Evolutionary conservation across 2,329 filamentous ascomycete species (phyloP).

Genomic region (Botryotinia convoluta): DNA sequence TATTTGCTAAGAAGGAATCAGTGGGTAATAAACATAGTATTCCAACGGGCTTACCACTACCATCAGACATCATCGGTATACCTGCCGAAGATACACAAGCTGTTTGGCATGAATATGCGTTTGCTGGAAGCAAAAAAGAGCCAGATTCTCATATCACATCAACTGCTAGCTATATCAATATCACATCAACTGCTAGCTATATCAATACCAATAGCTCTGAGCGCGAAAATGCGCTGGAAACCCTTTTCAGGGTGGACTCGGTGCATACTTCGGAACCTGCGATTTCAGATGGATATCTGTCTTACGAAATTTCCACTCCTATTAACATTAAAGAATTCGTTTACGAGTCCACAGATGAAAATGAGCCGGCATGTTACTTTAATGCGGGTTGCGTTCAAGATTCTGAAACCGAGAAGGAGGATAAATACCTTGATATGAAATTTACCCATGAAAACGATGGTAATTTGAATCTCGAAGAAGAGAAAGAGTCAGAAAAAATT

Average conservation of each 20-base stretch:
- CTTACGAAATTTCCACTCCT: background rate
- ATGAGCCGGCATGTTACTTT: background rate
- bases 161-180: background rate
- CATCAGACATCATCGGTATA: background rate
- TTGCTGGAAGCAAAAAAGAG: background rate
- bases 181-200: too few species aligned
- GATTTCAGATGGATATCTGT: background rate
- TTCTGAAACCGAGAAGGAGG: background rate
- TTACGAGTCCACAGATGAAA: too few species aligned
- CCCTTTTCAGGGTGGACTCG: background rate
- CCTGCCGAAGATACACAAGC: background rate
- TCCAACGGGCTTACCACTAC: background rate
- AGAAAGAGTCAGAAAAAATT: background rate
- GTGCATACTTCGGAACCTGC: background rate
- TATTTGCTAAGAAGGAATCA: background rate
- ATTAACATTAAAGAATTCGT: background rate
- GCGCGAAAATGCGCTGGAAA: background rate
- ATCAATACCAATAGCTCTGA: background rate
- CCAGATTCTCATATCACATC: background rate
- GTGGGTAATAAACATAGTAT: background rate
- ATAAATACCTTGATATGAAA: background rate
- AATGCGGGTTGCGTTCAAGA: background rate
- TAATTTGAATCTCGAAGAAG: background rate
- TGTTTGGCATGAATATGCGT: background rate
- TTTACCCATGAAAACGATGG: background rate